Conservation (phyloP, 73 alveolate species). For the Uronychia setigera region DNA sequence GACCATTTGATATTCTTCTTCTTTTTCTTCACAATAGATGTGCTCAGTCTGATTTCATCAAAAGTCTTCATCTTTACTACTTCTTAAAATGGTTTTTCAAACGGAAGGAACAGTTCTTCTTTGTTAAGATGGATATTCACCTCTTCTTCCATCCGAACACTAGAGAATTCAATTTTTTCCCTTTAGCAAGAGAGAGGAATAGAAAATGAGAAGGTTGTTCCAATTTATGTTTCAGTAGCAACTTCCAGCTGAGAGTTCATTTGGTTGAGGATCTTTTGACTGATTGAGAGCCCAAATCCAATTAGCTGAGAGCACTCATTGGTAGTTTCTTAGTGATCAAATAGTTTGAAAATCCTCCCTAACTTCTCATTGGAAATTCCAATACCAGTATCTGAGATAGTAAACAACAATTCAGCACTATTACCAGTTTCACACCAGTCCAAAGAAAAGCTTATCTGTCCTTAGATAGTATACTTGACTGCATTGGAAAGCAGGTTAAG, state of each 20-base stretch:
- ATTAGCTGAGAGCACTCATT: neutral
- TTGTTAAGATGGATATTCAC: no score
- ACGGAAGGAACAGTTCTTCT: no score
- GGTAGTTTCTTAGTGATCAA: neutral
- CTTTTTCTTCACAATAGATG: no score
- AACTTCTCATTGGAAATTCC: slow-evolving; percentile 6
- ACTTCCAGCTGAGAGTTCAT: neutral
- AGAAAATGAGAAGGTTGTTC: slow-evolving; percentile 16
- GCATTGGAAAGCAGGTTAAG: slow-evolving; percentile 7
- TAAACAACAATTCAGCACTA: neutral
- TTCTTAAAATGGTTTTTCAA: no score
- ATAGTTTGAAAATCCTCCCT: neutral
- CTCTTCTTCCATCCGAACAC: no score
- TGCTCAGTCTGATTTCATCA: no score
- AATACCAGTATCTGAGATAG: slow-evolving; percentile 13
- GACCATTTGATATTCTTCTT: no score
- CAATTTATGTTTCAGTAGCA: neutral
- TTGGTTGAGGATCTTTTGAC: slow-evolving; percentile 6
- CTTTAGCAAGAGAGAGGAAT: no score
- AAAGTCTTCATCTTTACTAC: no score
- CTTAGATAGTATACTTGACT: slow-evolving; percentile 5
- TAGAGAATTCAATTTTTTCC: no score
- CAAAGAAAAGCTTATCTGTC: neutral
- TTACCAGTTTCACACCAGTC: slow-evolving; percentile 15
- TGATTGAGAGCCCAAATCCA: slow-evolving; percentile 17